phyloP scores from a whole-genome alignment of 768 basidiomycete genomes.

The Boletus subparvulus region DNA sequence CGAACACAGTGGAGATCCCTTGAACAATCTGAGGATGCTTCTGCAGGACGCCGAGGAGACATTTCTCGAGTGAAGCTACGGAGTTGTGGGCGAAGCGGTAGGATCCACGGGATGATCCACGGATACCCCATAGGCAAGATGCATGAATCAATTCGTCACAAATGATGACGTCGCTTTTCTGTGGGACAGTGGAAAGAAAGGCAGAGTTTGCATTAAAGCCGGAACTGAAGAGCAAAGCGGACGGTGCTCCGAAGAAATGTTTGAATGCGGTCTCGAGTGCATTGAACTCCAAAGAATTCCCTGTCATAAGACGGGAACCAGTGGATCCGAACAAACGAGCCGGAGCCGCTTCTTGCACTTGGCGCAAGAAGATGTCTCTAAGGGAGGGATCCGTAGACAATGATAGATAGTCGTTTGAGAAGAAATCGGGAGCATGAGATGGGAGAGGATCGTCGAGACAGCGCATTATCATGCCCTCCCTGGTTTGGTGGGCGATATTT shows the following conservation, averaged over 20 bases:
- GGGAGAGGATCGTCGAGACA: slow-evolving; percentile 18
- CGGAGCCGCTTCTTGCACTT: slow-evolving; percentile 17
- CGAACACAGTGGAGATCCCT: slow-evolving; percentile 39
- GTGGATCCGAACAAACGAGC: slow-evolving; percentile 43
- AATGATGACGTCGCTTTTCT: slow-evolving; percentile 46
- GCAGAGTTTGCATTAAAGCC: slow-evolving; percentile 55
- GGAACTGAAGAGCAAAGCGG: slow-evolving; percentile 51
- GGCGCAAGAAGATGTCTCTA: slow-evolving; percentile 33
- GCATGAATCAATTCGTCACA: slow-evolving; percentile 56
- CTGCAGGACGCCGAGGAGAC: slow-evolving; percentile 28
- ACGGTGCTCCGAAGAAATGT: slow-evolving; percentile 29
- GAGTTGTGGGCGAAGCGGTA: slow-evolving; percentile 49
- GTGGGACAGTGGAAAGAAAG: slow-evolving; percentile 47
- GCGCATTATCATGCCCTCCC: slow-evolving; percentile 8
- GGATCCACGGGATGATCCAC: slow-evolving; percentile 32
- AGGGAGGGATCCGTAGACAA: slow-evolving; percentile 37
- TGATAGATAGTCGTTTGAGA: slow-evolving; percentile 54
- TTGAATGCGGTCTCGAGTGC: slow-evolving; percentile 12
- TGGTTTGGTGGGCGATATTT: slow-evolving; percentile 4
- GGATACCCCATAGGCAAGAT: slow-evolving; percentile 51
- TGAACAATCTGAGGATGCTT: slow-evolving; percentile 19
- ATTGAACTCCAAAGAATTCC: slow-evolving; percentile 30
- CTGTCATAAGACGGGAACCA: slow-evolving; percentile 50
- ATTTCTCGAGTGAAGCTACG: slow-evolving; percentile 30
- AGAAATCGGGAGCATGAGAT: slow-evolving; percentile 34